phyloP scores from a whole-genome alignment of 371 early-diverging fungal species.

The Syncephalis plumigaleata region DNA sequence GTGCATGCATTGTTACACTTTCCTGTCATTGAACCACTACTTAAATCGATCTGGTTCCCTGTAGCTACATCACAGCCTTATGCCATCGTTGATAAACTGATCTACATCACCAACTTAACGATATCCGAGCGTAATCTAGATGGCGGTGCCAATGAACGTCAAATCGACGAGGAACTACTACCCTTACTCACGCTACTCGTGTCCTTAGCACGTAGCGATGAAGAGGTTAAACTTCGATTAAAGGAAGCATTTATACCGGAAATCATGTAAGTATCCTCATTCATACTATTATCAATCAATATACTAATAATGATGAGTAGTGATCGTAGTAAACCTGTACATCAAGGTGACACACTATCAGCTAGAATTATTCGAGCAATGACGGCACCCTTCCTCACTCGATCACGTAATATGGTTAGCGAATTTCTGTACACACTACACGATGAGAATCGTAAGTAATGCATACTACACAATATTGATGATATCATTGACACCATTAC shows the following conservation, averaged over 20 bases:
- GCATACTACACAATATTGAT: no score
- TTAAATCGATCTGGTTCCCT: conserved; percentile 21
- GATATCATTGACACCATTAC: no score
- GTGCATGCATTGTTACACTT: conserved; percentile 53
- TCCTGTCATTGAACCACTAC: conserved; percentile 18
- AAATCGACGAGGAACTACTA: conserved; percentile 37
- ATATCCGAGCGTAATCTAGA: conserved; percentile 1
- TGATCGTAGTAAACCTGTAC: conserved; percentile 58
- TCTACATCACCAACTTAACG: conserved; percentile 3
- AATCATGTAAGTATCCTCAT: conserved; percentile 38
- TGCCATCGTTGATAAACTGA: conserved; percentile 1
- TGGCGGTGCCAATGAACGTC: conserved; percentile 4
- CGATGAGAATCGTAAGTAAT: conserved; percentile 53
- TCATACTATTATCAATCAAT: neutral
- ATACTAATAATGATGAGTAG: conserved; percentile 12
- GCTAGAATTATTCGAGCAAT: conserved; percentile 54
- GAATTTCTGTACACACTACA: conserved; percentile 59
- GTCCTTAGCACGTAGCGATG: conserved; percentile 27
- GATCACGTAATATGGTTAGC: conserved; percentile 39
- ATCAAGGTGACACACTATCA: conserved; percentile 40
- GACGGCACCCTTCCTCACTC: conserved; percentile 44
- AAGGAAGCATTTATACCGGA: conserved; percentile 28
- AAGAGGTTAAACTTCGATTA: conserved; percentile 15
- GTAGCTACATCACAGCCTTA: conserved; percentile 1
- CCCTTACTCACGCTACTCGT: conserved; percentile 25